phyloP scores from a whole-genome alignment of 1,284 basidiomycete genomes.

The Tylopilus sp. region DNA sequence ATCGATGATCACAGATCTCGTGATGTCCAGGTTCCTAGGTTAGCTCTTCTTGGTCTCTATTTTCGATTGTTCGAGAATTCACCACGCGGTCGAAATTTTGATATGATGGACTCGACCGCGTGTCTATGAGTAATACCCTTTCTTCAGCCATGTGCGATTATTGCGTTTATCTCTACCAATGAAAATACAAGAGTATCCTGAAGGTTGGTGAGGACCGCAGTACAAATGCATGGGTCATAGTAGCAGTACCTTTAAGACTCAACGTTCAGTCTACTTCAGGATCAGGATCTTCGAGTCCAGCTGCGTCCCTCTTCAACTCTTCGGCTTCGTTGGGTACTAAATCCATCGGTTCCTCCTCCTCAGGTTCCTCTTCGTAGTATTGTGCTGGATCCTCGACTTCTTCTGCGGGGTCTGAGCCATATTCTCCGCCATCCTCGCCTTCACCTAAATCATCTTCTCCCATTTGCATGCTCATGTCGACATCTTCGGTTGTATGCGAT shows the following conservation, averaged over 20 bases:
- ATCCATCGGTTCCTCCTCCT: conserved; percentile 43
- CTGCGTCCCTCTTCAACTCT: conserved; percentile 44
- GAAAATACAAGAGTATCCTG: neutral
- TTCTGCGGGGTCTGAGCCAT: conserved; percentile 40
- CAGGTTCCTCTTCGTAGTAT: conserved; percentile 43
- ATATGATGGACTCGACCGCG: neutral
- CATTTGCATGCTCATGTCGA: conserved; percentile 25
- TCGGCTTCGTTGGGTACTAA: conserved; percentile 48
- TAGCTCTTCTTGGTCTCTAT: neutral
- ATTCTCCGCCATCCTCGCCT: conserved; percentile 42
- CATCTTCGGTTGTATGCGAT: conserved; percentile 30
- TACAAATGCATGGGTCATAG: neutral
- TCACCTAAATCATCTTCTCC: conserved; percentile 39
- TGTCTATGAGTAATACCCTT: neutral
- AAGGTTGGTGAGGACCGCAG: neutral
- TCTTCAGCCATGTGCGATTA: neutral
- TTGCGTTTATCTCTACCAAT: neutral
- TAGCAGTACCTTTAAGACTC: conserved; percentile 7
- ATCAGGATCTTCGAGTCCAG: conserved; percentile 38
- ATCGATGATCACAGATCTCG: neutral
- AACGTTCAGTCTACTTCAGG: conserved; percentile 21
- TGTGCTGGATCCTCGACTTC: conserved; percentile 43
- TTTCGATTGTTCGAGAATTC: neutral
- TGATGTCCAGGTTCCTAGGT: too few relatives aligned
- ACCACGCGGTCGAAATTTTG: conserved; percentile 4